These are phyloP conservation scores for Paraphaeosphaeria minitans DNA, from an alignment of 2,329 filamentous ascomycete genomes.

Conservation along the genomic window DNA sequence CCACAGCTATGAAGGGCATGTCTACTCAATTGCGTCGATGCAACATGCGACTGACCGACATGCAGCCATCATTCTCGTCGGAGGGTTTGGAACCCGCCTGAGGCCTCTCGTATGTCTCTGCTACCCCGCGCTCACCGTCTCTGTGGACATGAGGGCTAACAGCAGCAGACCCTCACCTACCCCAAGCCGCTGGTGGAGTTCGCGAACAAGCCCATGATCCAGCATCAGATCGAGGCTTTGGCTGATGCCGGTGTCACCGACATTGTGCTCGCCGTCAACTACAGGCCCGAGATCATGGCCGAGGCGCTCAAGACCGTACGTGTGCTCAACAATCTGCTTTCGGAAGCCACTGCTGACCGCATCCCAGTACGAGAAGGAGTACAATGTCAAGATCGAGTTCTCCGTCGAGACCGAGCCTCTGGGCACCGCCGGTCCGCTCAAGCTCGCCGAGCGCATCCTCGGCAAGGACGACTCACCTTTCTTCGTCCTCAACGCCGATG, in stretches of 20 bases:
- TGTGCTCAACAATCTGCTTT: constrained; percentile 13
- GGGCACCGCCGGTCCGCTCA: constrained; percentile 91
- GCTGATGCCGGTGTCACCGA: constrained; percentile 93
- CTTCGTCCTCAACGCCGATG: constrained; percentile 97
- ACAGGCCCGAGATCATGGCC: constrained; percentile 97
- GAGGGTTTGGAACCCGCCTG: constrained; percentile 97
- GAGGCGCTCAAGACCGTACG: constrained; percentile 84
- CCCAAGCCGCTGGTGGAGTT: constrained; percentile 98
- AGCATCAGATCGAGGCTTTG: constrained; percentile 95
- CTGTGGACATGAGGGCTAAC: constrained; percentile 28
- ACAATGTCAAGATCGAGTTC: constrained; percentile 95
- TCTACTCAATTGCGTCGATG: constrained; percentile 13
- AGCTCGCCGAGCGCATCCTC: constrained; percentile 90
- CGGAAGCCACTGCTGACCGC: constrained; percentile 18
- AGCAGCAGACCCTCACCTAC: constrained; percentile 82
- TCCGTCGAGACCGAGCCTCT: constrained; percentile 95
- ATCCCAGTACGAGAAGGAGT: constrained; percentile 78
- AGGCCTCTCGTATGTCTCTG: constrained; percentile 76
- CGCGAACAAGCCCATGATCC: constrained; percentile 98
- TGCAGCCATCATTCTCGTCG: constrained; percentile 94
- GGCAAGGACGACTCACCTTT: constrained; percentile 93
- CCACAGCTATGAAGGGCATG: constrained; percentile 49
- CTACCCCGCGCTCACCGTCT: constrained; percentile 22
- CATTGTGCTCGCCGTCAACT: constrained; percentile 98
- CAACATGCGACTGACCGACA: constrained; percentile 13